Base-by-base conservation (phyloP, 192 early-diverging fungal species). In the Mortierella hygrophila region DNA sequence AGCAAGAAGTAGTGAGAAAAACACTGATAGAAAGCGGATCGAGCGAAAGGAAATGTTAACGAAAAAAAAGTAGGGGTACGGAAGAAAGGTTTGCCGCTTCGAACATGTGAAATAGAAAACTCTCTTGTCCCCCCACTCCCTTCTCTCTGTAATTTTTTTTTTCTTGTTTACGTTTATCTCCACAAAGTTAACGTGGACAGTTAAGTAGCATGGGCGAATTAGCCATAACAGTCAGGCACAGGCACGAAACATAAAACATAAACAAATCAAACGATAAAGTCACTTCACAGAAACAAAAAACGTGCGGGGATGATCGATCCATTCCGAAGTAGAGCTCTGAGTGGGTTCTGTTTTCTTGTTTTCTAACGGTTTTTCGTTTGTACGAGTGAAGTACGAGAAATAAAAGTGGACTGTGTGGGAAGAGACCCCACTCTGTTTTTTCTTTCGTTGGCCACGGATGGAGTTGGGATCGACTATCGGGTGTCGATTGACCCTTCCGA, bases 211-310 rank as follows among this genome's bases (percentile, higher is more conserved):
- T 52, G 49, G 49, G 49, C 49, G 49, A 52, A 52, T 52, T 20
- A 20, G 11, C 44, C 52, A 18, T 60, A 2, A 6, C n/a, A 26
- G 5, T 3, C 11, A 32, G 26, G 26, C 60, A 65, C 60, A 32
- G 29, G 60, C 10, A 32, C 60, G 35, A 65, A 23, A 65, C 4
- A 32, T 29, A 65, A 65, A 65, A 65, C n/a, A 65, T 26, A 57
- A 65, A 65, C 60, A 65, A 65, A 65, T 65, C 60, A 65, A 65
- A 65, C 60, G 60, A 11, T 65, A 65, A 65, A 63, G 4, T 29
- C 1, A 1, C 13, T 46, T 46, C 3, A 40, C 49, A 52, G 49
- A 21, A 6, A 52, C 16, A 21, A 6, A 21, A 6, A 52, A 52
- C 13, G 29, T 65, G 60, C 60, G 60, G 60, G 60, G 60, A 32